Conservation (phyloP, 2,329 filamentous ascomycete genomes). For the Fusarium vanettenii region DNA sequence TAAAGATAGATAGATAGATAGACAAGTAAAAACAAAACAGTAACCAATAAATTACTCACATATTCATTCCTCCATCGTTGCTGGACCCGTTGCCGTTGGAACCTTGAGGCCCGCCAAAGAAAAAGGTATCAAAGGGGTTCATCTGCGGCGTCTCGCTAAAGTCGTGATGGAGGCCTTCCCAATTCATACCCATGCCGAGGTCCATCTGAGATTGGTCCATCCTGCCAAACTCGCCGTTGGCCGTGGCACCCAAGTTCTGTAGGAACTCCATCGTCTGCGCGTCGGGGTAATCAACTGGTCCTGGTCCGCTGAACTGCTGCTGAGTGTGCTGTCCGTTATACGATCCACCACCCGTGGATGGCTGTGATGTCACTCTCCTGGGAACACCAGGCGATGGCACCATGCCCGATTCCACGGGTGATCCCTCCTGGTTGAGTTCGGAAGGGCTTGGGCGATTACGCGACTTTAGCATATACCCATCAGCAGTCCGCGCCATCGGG, state of each 20-base stretch:
- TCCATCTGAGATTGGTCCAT: conserved; percentile 66
- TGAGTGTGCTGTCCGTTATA: conserved; percentile 46
- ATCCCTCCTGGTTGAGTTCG: conserved; percentile 46
- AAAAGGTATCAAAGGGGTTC: conserved; percentile 79
- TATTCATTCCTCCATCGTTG: conserved; percentile 42
- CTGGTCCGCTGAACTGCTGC: conserved; percentile 50
- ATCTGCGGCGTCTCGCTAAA: conserved; percentile 70
- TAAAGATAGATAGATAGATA: conserved; percentile 7
- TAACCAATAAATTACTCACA: conserved; percentile 25
- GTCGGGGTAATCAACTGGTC: conserved; percentile 56
- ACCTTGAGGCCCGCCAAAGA: conserved; percentile 69
- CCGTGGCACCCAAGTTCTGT: conserved; percentile 55
- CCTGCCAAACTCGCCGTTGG: conserved; percentile 47
- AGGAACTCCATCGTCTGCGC: conserved; percentile 66
- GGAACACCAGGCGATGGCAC: conserved; percentile 58
- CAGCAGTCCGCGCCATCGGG: conserved; percentile 49
- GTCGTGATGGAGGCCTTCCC: conserved; percentile 72
- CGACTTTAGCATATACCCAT: conserved; percentile 46
- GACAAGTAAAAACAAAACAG: conserved; percentile 3
- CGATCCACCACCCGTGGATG: conserved; percentile 43
- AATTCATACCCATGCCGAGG: conserved; percentile 74
- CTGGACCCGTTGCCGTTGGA: conserved; percentile 41
- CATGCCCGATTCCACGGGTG: conserved; percentile 55
- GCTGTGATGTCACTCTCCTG: conserved; percentile 51
- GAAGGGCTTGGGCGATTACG: conserved; percentile 47